Evolutionary conservation across 148 eudicot genomes (phyloP).

Genomic region (Oxyria digyna): DNA sequence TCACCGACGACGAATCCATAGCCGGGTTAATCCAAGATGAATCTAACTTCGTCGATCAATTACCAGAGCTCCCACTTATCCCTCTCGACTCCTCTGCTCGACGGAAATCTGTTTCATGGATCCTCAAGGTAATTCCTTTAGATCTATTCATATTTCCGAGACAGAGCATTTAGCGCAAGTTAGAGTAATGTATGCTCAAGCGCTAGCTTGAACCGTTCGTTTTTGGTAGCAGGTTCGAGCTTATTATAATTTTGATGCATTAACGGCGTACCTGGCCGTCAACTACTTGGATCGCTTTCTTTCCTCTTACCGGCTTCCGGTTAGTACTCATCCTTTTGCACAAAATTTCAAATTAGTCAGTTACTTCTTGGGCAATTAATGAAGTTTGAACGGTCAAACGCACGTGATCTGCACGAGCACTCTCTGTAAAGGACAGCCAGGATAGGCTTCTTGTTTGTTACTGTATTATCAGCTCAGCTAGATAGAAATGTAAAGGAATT

Average conservation of each 20-base stretch:
- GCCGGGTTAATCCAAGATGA: slow-evolving; percentile 61
- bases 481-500: no score
- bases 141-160: no score
- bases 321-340: slow-evolving; percentile 17
- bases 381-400: neutral
- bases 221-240: slow-evolving; percentile 21
- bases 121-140: slow-evolving; percentile 33
- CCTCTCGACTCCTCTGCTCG: slow-evolving; percentile 38
- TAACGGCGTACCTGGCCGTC: slow-evolving; percentile 77
- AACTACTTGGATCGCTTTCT: slow-evolving; percentile 79
- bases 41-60: slow-evolving; percentile 25
- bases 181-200: no score
- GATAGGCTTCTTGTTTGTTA: no score
- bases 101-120: slow-evolving; percentile 60
- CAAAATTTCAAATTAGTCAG: neutral
- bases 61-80: neutral
- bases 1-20: slow-evolving; percentile 28
- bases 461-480: no score
- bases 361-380: neutral
- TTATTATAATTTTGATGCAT: slow-evolving; percentile 56
- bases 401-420: slow-evolving; percentile 6
- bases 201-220: no score
- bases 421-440: no score
- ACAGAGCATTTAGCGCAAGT: no score
- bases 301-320: slow-evolving; percentile 54